phyloP scores from a whole-genome alignment of 2,329 filamentous ascomycete species.

The Aspergillus sojae region DNA sequence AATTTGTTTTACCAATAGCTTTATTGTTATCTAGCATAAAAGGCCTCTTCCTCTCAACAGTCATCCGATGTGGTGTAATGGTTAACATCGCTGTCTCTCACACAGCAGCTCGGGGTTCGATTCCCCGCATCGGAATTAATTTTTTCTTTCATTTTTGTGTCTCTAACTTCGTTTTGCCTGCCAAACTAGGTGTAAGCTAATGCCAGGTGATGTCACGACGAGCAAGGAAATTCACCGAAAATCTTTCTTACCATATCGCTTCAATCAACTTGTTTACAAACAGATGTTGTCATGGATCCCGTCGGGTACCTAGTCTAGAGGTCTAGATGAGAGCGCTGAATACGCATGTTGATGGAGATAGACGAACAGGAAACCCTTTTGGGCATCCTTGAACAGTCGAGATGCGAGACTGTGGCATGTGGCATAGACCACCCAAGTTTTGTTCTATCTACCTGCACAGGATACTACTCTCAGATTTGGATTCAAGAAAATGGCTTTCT shows the following conservation, averaged over 20 bases:
- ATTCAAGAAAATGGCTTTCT: no score
- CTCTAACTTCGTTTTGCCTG: background rate
- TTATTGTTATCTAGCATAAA: background rate
- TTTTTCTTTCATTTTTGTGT: background rate
- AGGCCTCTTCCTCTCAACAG: fast-evolving
- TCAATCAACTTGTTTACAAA: no score
- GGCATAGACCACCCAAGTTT: no score
- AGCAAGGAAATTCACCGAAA: no score
- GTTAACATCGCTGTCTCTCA: constrained; percentile 7
- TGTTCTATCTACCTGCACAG: no score
- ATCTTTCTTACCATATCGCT: no score
- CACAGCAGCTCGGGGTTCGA: constrained; percentile 7
- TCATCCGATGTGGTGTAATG: constrained; percentile 4
- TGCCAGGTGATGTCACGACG: no score
- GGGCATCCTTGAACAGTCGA: background rate
- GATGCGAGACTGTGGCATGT: background rate
- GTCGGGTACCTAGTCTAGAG: background rate
- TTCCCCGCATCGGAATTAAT: constrained; percentile 2
- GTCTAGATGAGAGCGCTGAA: background rate
- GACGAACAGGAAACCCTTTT: background rate
- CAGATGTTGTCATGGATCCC: no score
- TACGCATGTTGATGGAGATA: background rate
- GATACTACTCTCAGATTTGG: no score
- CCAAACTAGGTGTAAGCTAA: no score
- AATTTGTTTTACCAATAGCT: fast-evolving